Evolutionary conservation across 768 basidiomycete species (phyloP).

Genomic region (Coprinopsis cinerea): DNA sequence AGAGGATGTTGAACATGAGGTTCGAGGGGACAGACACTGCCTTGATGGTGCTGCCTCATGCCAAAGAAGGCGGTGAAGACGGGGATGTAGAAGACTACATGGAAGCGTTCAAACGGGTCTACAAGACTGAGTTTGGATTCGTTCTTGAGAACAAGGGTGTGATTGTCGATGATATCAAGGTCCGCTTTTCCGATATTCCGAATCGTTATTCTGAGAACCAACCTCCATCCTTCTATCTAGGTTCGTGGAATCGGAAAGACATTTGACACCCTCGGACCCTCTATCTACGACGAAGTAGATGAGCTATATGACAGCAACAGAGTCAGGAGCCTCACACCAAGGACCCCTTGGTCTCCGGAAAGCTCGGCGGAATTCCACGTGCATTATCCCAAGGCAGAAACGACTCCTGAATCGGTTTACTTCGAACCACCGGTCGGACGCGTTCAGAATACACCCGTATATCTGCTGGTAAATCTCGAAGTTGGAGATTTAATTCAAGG

Average conservation of each 20-base stretch:
- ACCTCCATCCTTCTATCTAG: conserved; percentile 24
- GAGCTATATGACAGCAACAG: conserved; percentile 27
- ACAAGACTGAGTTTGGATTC: conserved; percentile 90
- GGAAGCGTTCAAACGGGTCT: conserved; percentile 70
- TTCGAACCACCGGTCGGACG: conserved; percentile 74
- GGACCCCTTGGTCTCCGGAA: conserved; percentile 3
- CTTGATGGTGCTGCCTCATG: conserved; percentile 70
- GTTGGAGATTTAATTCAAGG: conserved; percentile 73
- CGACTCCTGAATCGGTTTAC: conserved; percentile 58
- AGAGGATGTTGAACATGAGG: conserved; percentile 87
- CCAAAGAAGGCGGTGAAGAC: conserved; percentile 40
- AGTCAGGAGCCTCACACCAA: conserved; percentile 30
- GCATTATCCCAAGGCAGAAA: conserved; percentile 39
- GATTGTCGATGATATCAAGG: conserved; percentile 91
- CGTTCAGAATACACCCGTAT: conserved; percentile 76
- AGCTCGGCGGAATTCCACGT: not conserved
- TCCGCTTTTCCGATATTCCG: conserved; percentile 17
- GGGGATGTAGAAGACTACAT: conserved; percentile 70
- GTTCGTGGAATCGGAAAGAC: conserved; percentile 91
- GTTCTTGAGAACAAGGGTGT: conserved; percentile 77
- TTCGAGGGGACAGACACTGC: conserved; percentile 93
- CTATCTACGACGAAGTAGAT: conserved; percentile 71
- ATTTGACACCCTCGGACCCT: conserved; percentile 72
- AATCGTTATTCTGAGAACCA: not conserved
- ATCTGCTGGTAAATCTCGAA: conserved; percentile 54